Evolutionary conservation across 768 basidiomycete genomes (phyloP).

Genomic region (Imleria badia): DNA sequence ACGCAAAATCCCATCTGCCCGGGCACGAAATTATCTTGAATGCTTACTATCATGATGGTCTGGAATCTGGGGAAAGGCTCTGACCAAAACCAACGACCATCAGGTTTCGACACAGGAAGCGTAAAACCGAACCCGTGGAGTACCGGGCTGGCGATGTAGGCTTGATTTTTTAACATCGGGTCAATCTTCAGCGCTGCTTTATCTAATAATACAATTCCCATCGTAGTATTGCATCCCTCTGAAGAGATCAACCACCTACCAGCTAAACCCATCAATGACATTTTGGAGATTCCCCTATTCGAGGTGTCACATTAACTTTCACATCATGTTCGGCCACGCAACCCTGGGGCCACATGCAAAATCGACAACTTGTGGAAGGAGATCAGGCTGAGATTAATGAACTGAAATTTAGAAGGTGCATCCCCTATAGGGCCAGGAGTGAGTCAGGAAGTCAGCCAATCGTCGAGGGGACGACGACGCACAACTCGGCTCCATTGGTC

Average conservation of each 20-base stretch:
- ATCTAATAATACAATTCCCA: too few species aligned
- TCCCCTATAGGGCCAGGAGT: conserved; percentile 48
- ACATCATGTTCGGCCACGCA: conserved; percentile 42
- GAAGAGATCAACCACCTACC: conserved; percentile 7
- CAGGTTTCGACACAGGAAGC: background rate
- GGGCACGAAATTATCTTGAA: too few species aligned
- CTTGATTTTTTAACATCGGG: too few species aligned
- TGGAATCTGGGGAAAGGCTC: too few species aligned
- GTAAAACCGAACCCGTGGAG: background rate
- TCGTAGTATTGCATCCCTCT: background rate
- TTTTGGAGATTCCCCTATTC: conserved; percentile 31
- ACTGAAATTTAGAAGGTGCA: conserved; percentile 46
- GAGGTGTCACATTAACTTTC: conserved; percentile 34
- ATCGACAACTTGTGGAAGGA: conserved; percentile 5
- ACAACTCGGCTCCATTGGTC: conserved; percentile 6
- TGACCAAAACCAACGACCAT: background rate
- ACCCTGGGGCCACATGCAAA: conserved; percentile 45
- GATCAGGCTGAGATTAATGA: conserved; percentile 42
- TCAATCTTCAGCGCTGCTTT: background rate
- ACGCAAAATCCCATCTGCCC: too few species aligned
- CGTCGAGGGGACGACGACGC: conserved; percentile 13
- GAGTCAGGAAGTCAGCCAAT: conserved; percentile 43
- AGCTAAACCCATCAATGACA: conserved; percentile 32
- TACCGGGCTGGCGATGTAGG: background rate
- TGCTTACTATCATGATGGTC: too few species aligned